phyloP scores from a whole-genome alignment of 2,329 filamentous ascomycete genomes.

The Beauveria varroae region DNA sequence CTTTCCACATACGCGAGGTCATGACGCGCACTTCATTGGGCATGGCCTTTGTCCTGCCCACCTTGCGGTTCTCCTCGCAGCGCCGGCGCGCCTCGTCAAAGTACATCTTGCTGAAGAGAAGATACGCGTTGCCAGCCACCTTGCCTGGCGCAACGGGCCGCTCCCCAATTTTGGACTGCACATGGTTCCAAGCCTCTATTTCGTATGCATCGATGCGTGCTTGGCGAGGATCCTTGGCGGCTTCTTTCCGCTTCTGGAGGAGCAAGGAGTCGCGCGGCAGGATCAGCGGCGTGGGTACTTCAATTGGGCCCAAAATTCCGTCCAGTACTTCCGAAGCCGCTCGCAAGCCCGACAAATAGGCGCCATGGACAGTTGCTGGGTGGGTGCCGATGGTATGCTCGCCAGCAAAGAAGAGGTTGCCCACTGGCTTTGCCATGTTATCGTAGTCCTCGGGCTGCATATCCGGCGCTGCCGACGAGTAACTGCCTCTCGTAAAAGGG shows the following conservation, averaged over 20 bases:
- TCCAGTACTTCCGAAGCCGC: conserved; percentile 83
- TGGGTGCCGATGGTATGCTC: conserved; percentile 95
- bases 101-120: conserved; percentile 77
- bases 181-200: conserved; percentile 42
- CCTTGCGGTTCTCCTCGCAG: conserved; percentile 57
- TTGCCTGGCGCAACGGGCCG: conserved; percentile 66
- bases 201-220: conserved; percentile 52
- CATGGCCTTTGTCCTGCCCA: conserved; percentile 55
- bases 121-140: conserved; percentile 74
- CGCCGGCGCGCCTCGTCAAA: conserved; percentile 54
- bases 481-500: conserved; percentile 85
- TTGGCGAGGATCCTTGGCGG: conserved; percentile 40
- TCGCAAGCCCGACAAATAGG: conserved; percentile 86
- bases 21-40: conserved; percentile 80
- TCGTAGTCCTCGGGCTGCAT: conserved; percentile 88
- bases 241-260: conserved; percentile 48
- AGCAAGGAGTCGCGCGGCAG: conserved; percentile 49
- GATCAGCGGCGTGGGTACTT: conserved; percentile 68
- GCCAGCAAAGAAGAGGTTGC: conserved; percentile 89
- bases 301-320: conserved; percentile 71
- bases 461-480: conserved; percentile 82
- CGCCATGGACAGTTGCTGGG: conserved; percentile 93
- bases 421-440: conserved; percentile 74
- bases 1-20: conserved; percentile 86
- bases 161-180: conserved; percentile 58